phyloP scores from a whole-genome alignment of 352 stramenopile genomes.

The Pythium apleroticum region DNA sequence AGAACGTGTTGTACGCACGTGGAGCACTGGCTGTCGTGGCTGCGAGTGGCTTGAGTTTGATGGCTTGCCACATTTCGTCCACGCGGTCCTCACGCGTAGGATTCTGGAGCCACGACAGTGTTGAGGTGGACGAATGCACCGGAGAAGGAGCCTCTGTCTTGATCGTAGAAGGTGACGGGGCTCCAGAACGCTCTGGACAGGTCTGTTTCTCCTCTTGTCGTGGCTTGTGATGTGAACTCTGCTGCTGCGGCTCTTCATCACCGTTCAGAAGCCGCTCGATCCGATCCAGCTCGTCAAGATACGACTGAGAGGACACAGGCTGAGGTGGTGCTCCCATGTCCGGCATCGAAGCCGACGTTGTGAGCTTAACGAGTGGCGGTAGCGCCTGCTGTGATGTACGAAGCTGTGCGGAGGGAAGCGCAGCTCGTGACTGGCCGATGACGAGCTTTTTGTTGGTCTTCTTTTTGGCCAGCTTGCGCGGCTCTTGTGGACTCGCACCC shows the following conservation, averaged over 20 bases:
- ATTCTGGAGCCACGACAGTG: slow-evolving; percentile 14
- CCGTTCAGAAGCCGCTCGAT: slow-evolving; percentile 55
- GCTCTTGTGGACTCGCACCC: neutral
- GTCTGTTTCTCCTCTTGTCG: neutral
- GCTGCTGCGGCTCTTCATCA: neutral
- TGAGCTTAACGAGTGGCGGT: neutral
- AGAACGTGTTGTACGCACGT: slow-evolving; percentile 46
- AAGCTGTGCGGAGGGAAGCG: neutral
- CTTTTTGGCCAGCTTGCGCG: neutral
- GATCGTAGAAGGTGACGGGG: neutral
- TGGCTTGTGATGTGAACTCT: neutral
- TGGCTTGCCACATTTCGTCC: slow-evolving; percentile 63
- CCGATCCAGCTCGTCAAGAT: slow-evolving; percentile 48
- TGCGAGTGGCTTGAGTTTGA: slow-evolving; percentile 37
- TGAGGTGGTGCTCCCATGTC: neutral
- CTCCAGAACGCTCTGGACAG: neutral
- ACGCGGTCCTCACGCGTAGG: slow-evolving; percentile 30
- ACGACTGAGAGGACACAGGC: slow-evolving; percentile 19
- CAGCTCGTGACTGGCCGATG: slow-evolving; percentile 4
- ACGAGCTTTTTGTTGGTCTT: neutral
- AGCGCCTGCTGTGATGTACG: neutral
- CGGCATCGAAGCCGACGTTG: neutral
- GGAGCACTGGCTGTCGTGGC: neutral
- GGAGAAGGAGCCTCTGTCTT: neutral
- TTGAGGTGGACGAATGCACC: neutral